Conservation (phyloP, 1,284 basidiomycete species). For the Somion occarium region DNA sequence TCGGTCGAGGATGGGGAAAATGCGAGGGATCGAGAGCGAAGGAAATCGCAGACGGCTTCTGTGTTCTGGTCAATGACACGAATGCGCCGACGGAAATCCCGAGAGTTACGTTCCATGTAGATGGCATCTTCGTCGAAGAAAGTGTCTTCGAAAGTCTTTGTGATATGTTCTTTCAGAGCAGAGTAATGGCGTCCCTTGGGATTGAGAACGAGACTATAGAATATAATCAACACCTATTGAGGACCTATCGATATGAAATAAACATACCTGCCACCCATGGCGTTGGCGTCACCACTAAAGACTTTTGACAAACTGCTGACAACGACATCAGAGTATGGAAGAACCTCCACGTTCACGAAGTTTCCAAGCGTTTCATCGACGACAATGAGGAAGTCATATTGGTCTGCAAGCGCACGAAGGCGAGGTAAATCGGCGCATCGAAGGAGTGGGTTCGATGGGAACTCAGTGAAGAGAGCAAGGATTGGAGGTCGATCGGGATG, state of each 20-base stretch:
- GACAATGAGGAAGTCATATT: slow-evolving; percentile 85
- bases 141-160: slow-evolving; percentile 74
- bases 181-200: slow-evolving; percentile 69
- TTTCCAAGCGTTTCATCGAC: slow-evolving; percentile 97
- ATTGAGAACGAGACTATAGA: slow-evolving; percentile 76
- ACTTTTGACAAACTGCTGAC: slow-evolving; percentile 93
- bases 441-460: slow-evolving; percentile 93
- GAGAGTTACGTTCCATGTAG: slow-evolving; percentile 97
- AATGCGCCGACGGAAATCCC: slow-evolving; percentile 82
- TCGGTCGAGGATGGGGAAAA: slow-evolving; percentile 17
- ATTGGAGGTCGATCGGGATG: slow-evolving; percentile 46
- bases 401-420: slow-evolving; percentile 80
- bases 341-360: slow-evolving; percentile 92
- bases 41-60: slow-evolving; percentile 75
- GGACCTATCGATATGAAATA: slow-evolving; percentile 1
- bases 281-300: slow-evolving; percentile 93
- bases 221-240: slow-evolving; percentile 6
- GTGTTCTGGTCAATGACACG: slow-evolving; percentile 81
- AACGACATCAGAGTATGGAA: slow-evolving; percentile 90
- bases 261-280: slow-evolving; percentile 93
- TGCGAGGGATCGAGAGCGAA: slow-evolving; percentile 57
- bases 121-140: slow-evolving; percentile 94
- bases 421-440: slow-evolving; percentile 79
- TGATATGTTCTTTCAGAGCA: slow-evolving; percentile 57
- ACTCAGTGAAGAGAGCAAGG: slow-evolving; percentile 78